Percentiles rank a stretch among this genome's conserved stretches.
Conservation (phyloP, 805 yeast species). For the Pichia exigua region DNA sequence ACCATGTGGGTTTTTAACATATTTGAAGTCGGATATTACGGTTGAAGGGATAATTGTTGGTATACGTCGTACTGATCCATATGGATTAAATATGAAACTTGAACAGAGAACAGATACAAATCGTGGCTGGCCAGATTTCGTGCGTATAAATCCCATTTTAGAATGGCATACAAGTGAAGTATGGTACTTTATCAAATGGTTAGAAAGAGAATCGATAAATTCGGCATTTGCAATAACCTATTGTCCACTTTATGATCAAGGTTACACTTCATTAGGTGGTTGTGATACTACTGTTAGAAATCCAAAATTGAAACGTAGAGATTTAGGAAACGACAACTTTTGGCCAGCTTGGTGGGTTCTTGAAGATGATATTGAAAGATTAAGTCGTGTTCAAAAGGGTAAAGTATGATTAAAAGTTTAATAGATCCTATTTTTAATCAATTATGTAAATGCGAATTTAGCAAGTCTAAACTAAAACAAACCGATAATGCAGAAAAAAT, state of each 20-base stretch:
- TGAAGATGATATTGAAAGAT: conserved; percentile 54
- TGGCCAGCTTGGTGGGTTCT: conserved; percentile 51
- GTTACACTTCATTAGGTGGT: conserved; percentile 90
- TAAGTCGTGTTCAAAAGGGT: conserved; percentile 25
- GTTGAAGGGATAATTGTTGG: conserved; percentile 82
- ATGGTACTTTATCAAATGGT: conserved; percentile 56
- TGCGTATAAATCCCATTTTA: conserved; percentile 79
- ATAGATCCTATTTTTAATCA: neutral
- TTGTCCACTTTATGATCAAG: conserved; percentile 70
- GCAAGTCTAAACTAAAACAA: neutral
- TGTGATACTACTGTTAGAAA: conserved; percentile 61
- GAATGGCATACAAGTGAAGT: conserved; percentile 81
- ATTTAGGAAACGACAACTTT: conserved; percentile 16
- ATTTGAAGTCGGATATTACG: conserved; percentile 42
- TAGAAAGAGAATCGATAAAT: conserved; percentile 44
- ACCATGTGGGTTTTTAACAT: conserved; percentile 55
- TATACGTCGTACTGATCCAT: conserved; percentile 82
- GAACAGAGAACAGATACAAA: conserved; percentile 75
- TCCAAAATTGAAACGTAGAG: conserved; percentile 40
- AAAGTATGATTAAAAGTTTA: conserved; percentile 7
- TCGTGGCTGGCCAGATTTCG: conserved; percentile 83
- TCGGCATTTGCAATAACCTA: conserved; percentile 33
- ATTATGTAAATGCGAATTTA: neutral
- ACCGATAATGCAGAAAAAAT: neutral
- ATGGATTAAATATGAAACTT: conserved; percentile 47